phyloP scores from a whole-genome alignment of 108 stramenopile species.

The Ochromonas danica region DNA sequence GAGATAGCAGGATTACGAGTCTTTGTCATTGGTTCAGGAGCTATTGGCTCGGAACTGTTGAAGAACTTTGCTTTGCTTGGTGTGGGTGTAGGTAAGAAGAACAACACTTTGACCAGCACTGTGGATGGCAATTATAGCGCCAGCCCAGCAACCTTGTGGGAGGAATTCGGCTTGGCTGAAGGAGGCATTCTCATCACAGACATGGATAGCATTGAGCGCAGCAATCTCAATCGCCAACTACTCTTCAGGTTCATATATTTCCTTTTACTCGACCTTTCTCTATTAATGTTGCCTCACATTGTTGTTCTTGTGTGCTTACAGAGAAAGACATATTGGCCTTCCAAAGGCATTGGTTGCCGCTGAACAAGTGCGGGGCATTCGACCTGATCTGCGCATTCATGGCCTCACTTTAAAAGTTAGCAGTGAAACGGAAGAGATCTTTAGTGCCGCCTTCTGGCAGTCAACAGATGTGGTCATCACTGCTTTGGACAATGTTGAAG shows the following conservation, averaged over 20 bases:
- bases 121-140: background rate
- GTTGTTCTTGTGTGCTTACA: background rate
- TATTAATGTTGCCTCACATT: too few species aligned
- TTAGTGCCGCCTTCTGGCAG: constrained; percentile 36
- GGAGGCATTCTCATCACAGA: constrained; percentile 38
- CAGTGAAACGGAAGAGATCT: constrained; percentile 35
- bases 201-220: constrained; percentile 44
- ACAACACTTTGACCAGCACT: background rate
- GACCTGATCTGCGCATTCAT: constrained; percentile 9
- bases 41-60: constrained; percentile 48
- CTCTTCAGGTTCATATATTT: constrained; percentile 37
- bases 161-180: background rate
- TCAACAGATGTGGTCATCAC: constrained; percentile 46
- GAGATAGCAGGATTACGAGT: background rate
- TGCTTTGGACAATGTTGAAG: constrained; percentile 63
- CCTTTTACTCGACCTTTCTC: background rate
- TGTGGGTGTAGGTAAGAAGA: constrained; percentile 10
- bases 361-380: background rate
- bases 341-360: constrained; percentile 41
- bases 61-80: constrained; percentile 46
- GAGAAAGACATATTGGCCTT: constrained; percentile 40
- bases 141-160: background rate
- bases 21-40: constrained; percentile 49
- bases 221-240: constrained; percentile 51
- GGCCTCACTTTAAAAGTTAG: constrained; percentile 32